Base-by-base conservation (phyloP, 1,284 basidiomycete genomes). In the Apiotrichum mycotoxinovorans region DNA sequence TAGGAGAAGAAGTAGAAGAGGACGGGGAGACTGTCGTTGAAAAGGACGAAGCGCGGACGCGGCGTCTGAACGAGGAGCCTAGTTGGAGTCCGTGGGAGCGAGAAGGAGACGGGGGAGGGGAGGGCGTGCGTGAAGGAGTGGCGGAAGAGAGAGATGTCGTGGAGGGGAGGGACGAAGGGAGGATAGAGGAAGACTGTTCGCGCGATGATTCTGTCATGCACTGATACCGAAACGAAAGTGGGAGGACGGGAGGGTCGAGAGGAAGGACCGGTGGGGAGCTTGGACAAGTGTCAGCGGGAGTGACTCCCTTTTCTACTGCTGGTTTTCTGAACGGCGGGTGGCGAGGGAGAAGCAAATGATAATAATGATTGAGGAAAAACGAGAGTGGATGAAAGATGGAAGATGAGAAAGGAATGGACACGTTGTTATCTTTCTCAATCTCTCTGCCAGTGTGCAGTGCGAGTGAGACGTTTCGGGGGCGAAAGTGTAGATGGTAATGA, bases 41-140 rank as follows among this genome's bases (percentile, higher is more conserved):
- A 22, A 23, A 22, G 40, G 44, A 30, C 2, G 44, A 46, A 9
- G 44, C 44, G 26, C 27, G 27, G 12, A 25, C 44, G 26, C 53
- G 41, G 47, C 47, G 53, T n/a, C 53, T 47, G 18, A 50, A 26
- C n/a, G n/a, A n/a, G 14, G 47, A 25, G 34, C 33, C 38, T n/a
- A 23, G 52, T 9, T 30, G 41, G 37, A 30, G n/a, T 25, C 26
- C 42, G 54, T 40, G 30, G 25, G 49, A 25, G 8, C 15, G 48
- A 3, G 54, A 11, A 9, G 48, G 41, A 30, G 50, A 52, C 14
- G 50, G 35, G 41, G 33, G 40, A 18, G 37, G 27, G 2, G 49
- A 41, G 25, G 40, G 49, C 12, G 49, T 33, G 26, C 38, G 49
- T 4, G 49, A 43, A 11, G 25, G 49, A 5, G 49, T 38, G 38